Percentiles rank a stretch among this genome's conserved stretches.
Conservation (phyloP, 169 alveolate genomes). For the Neospora caninum region DNA sequence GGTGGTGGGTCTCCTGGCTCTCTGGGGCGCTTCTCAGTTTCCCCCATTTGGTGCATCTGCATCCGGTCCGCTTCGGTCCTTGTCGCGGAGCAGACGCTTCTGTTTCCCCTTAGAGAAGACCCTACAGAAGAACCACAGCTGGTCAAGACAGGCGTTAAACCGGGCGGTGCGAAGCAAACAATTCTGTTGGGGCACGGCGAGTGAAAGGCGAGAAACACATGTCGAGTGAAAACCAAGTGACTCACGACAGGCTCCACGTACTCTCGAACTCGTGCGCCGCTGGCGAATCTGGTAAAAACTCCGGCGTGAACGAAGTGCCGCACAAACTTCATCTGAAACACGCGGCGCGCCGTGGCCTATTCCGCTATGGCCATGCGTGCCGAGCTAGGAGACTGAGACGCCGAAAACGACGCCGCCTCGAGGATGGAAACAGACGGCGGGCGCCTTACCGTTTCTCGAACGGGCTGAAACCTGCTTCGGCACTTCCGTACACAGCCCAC, state of each 20-base stretch:
- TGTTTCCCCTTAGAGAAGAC: conserved; percentile 27
- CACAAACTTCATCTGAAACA: too few relatives aligned
- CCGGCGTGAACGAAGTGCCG: too few relatives aligned
- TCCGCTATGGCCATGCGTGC: too few relatives aligned
- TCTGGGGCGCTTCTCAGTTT: too few relatives aligned
- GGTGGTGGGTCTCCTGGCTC: too few relatives aligned
- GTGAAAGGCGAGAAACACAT: not conserved
- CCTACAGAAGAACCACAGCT: not conserved
- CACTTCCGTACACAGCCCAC: conserved; percentile 89
- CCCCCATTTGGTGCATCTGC: too few relatives aligned
- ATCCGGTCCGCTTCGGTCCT: not conserved
- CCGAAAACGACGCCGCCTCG: not conserved
- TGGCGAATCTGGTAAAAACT: too few relatives aligned
- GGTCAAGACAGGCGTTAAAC: not conserved
- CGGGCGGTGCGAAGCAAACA: not conserved
- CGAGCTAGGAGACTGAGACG: not conserved
- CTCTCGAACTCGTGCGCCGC: too few relatives aligned
- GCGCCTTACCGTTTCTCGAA: conserved; percentile 74
- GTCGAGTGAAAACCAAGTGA: not conserved
- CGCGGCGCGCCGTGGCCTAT: too few relatives aligned
- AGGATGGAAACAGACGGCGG: not conserved
- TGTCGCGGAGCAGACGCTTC: conserved; percentile 9
- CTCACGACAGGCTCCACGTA: too few relatives aligned
- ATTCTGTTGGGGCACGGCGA: not conserved
- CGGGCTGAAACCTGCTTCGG: conserved; percentile 88